Conservation (phyloP, 2,329 filamentous ascomycete species). For the Cucurbitaria berberidis region DNA sequence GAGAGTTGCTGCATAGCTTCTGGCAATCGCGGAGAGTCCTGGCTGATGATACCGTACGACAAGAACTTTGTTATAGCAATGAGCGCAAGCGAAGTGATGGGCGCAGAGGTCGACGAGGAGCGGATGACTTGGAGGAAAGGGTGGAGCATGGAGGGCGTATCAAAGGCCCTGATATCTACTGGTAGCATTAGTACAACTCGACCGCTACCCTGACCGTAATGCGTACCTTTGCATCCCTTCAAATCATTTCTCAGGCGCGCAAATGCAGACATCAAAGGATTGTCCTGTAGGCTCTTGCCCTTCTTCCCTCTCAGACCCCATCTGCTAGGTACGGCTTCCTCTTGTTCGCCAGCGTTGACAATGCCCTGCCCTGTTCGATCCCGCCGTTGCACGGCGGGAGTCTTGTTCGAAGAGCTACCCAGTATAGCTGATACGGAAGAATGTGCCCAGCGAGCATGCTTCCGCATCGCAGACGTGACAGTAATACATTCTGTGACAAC, state of each 20-base stretch:
- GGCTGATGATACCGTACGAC: constrained; percentile 88
- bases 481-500: constrained; percentile 99
- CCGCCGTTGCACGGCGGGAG: constrained; percentile 43
- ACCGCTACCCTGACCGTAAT: not conserved
- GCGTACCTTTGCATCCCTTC: constrained; percentile 77
- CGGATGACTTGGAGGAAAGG: constrained; percentile 97
- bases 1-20: constrained; percentile 94
- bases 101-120: constrained; percentile 92
- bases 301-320: constrained; percentile 96
- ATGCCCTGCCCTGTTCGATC: constrained; percentile 45
- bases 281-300: constrained; percentile 96
- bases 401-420: constrained; percentile 68
- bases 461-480: constrained; percentile 97
- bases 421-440: constrained; percentile 96
- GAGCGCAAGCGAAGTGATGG: constrained; percentile 92
- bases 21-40: constrained; percentile 82
- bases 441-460: constrained; percentile 93
- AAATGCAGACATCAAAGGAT: constrained; percentile 94
- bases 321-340: constrained; percentile 74
- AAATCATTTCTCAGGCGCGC: constrained; percentile 87
- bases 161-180: constrained; percentile 82
- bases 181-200: constrained; percentile 29
- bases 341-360: constrained; percentile 46
- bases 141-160: constrained; percentile 85
- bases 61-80: constrained; percentile 96